Evolutionary conservation across 306 rosid genomes (phyloP).

Genomic region (Phaseolus lunatus): DNA sequence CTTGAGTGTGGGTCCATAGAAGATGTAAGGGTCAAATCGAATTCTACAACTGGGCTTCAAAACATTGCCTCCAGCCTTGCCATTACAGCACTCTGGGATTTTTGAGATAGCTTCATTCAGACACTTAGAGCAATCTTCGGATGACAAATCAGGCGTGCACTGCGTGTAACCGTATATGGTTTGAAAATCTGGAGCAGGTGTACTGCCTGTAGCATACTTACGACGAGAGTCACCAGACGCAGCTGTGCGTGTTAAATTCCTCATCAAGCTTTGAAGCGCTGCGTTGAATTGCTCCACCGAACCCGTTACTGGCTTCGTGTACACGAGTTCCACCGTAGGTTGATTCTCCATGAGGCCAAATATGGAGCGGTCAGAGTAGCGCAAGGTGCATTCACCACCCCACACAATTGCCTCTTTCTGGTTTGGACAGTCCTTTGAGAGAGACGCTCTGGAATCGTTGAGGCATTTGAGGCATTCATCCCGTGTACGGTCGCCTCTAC

Average conservation of each 20-base stretch:
- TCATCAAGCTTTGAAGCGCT: background rate
- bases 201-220: background rate
- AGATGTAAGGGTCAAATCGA: background rate
- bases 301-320: background rate
- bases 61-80: slow-evolving; percentile 29
- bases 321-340: background rate
- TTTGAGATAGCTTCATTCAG: background rate
- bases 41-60: slow-evolving; percentile 43
- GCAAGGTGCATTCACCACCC: slow-evolving; percentile 45
- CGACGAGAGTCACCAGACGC: slow-evolving; percentile 12
- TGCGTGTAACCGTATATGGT: slow-evolving; percentile 38
- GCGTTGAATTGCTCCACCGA: background rate
- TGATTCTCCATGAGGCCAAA: background rate
- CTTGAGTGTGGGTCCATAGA: background rate
- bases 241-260: background rate
- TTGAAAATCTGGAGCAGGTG: background rate
- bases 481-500: slow-evolving; percentile 50
- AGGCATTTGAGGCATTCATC: slow-evolving; percentile 52
- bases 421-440: slow-evolving; percentile 46
- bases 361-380: slow-evolving; percentile 48
- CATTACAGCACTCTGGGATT: slow-evolving; percentile 25
- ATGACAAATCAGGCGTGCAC: slow-evolving; percentile 52
- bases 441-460: slow-evolving; percentile 12
- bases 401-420: slow-evolving; percentile 53
- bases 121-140: slow-evolving; percentile 32